Base-by-base conservation (phyloP, 2,329 filamentous ascomycete species). In the Cladosporium sp. region DNA sequence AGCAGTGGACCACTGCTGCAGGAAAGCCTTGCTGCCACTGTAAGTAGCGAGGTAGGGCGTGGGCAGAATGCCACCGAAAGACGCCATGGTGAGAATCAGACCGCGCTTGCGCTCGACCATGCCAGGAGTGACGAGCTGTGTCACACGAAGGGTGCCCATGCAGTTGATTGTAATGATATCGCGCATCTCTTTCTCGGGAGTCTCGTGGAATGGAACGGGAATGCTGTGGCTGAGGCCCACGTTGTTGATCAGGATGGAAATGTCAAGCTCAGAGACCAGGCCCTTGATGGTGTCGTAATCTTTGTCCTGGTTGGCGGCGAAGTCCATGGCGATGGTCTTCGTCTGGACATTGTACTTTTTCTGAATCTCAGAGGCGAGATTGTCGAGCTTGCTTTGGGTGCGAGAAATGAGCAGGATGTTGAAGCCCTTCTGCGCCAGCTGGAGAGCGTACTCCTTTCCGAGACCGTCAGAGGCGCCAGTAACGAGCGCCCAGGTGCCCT, bases 141-240 rank as follows among this genome's bases (percentile, higher is more conserved):
- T 98, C 49, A 91, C 85, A 66, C 88, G 87, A 34, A 98, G 80
- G 0, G 93, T 98, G 41, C 86, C 92, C 57, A 87, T 76, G 73
- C 92, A 96, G 75, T 98, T 98, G 79, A 98, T 91, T 48, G 85
- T 91, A 71, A 98, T 85, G 65, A 98, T 98, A 67, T 88, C 84
- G 64, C 85, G 80, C 66, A 98, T 82, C 74, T 97, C 93, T 54
- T 86, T 77, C 65, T 83, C 79, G 10, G 83, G 72, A 0, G 92
- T 97, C 64, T 89, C 80, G 46, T 86, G 75, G 74, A 98, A 98
- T 0, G 90, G 80, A 0, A 95, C 89, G 2, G 93, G 93, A 52
- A 97, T 95, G 70, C 79, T 86, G 77, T 98, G 93, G 71, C 87
- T 95, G 70, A 90, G 85, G 59, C 93, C 93, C 51, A 98, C 93